phyloP scores from a whole-genome alignment of 23 red algal genomes.

The Gracilaria caudata region DNA sequence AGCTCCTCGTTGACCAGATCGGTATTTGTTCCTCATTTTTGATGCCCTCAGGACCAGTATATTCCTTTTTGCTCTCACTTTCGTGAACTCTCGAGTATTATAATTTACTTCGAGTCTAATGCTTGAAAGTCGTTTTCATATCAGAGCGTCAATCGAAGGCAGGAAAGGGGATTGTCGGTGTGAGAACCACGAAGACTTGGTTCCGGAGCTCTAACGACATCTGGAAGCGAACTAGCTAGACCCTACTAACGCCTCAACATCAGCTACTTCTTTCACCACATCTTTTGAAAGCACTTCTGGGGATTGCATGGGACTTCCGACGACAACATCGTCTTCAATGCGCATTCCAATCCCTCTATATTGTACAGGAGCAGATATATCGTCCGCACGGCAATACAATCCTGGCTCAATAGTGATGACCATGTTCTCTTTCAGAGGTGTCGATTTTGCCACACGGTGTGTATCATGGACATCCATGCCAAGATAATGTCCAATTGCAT shows the following conservation, averaged over 20 bases:
- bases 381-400: constrained; percentile 70
- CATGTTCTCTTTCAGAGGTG: constrained; percentile 78
- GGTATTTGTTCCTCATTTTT: too few relatives aligned
- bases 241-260: constrained; percentile 48
- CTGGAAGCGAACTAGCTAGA: not conserved
- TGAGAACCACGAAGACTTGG: not conserved
- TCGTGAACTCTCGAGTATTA: too few relatives aligned
- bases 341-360: constrained; percentile 90
- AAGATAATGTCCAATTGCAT: constrained; percentile 89
- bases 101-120: too few relatives aligned
- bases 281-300: constrained; percentile 73
- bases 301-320: constrained; percentile 31
- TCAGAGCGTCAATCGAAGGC: too few relatives aligned
- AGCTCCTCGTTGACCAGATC: not conserved
- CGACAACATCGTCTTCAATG: constrained; percentile 92
- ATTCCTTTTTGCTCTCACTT: too few relatives aligned
- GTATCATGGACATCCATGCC: constrained; percentile 95
- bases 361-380: constrained; percentile 56
- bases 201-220: not conserved
- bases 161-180: not conserved
- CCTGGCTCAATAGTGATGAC: constrained; percentile 93
- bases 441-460: constrained; percentile 70
- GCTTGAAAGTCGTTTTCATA: too few relatives aligned
- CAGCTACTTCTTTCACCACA: constrained; percentile 52
- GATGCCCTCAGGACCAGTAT: too few relatives aligned